Evolutionary conservation across 768 basidiomycete genomes (phyloP).

Genomic region (Kwoniella sp.): DNA sequence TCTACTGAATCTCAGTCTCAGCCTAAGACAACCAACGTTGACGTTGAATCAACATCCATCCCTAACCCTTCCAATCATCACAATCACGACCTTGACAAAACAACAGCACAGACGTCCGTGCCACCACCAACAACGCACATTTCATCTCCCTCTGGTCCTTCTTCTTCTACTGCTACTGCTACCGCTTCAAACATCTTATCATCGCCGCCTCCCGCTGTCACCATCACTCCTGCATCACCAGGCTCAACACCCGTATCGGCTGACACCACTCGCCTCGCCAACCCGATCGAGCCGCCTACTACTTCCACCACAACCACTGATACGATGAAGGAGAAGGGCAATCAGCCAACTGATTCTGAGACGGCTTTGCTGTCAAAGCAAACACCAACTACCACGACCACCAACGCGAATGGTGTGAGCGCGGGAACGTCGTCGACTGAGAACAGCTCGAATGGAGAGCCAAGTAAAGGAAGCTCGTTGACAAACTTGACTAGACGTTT

Average conservation of each 20-base stretch:
- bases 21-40: slow-evolving; percentile 3
- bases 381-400: neutral
- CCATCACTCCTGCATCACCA: slow-evolving; percentile 19
- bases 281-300: neutral
- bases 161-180: neutral
- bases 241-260: slow-evolving; percentile 8
- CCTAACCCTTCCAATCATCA: neutral
- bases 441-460: neutral
- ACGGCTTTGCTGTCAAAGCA: slow-evolving; percentile 21
- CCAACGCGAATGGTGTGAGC: slow-evolving; percentile 1
- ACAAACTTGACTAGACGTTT: slow-evolving; percentile 21
- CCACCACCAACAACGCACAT: neutral
- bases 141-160: neutral
- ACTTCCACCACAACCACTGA: neutral
- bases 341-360: slow-evolving; percentile 25
- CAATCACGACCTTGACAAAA: too few relatives aligned
- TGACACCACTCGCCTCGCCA: slow-evolving; percentile 3
- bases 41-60: slow-evolving; percentile 2
- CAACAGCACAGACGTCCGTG: slow-evolving; percentile 3
- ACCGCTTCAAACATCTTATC: neutral
- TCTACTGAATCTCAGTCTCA: slow-evolving; percentile 3
- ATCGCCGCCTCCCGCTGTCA: slow-evolving; percentile 11
- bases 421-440: neutral
- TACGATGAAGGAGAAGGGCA: slow-evolving; percentile 28
- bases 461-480: slow-evolving; percentile 17